Base-by-base conservation (phyloP, 352 stramenopile genomes). In the Saprolegnia parasitica region DNA sequence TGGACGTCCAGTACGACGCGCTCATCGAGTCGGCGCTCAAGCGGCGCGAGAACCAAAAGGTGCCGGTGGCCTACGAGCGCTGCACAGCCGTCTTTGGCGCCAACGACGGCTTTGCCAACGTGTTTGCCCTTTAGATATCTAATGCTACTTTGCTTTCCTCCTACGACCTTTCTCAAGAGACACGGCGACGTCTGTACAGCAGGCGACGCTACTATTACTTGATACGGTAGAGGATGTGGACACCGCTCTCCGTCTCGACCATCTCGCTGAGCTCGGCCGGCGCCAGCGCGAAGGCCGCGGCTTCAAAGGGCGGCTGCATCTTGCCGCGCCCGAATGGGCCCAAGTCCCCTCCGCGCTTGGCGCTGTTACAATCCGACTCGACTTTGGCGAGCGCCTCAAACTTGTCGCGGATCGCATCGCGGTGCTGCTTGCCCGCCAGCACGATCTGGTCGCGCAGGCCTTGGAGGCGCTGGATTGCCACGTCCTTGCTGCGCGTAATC, bases 151-250 rank as follows among this genome's bases (percentile, higher is more conserved):
- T 67, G 47, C 62, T 62, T 68, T 57, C 32, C n/a, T n/a, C 5
- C 29, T 35, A 35, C 29, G 29, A 35, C 2, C 2, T 35, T n/a
- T n/a, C n/a, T n/a, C n/a, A n/a, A n/a, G n/a, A n/a, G n/a, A n/a
- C n/a, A n/a, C 29, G 29, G 5, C 29, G 2, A 35, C 29, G 13
- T 55, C 35, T 23, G 24, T 68, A 75, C 23, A 50, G 21, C 18
- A 52, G n/a, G 57, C 16, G 9, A 32, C n/a, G n/a, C n/a, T 35
- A 57, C 78, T 82, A 92, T 81, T 49, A 49, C 42, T 80, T 84
- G 72, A 90, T 73, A 63, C 97, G 86, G 64, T 98, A 91, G 63
- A 99, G 98, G 58, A 99, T 88, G 83, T 99, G 97, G 68, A 98
- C 87, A 56, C 96, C 97, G 68, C 87, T 98, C 73, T 99, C 96